Percentiles rank a stretch among this genome's conserved stretches.
Conservation (phyloP, 768 basidiomycete genomes). For the Wakefieldia striispora region DNA sequence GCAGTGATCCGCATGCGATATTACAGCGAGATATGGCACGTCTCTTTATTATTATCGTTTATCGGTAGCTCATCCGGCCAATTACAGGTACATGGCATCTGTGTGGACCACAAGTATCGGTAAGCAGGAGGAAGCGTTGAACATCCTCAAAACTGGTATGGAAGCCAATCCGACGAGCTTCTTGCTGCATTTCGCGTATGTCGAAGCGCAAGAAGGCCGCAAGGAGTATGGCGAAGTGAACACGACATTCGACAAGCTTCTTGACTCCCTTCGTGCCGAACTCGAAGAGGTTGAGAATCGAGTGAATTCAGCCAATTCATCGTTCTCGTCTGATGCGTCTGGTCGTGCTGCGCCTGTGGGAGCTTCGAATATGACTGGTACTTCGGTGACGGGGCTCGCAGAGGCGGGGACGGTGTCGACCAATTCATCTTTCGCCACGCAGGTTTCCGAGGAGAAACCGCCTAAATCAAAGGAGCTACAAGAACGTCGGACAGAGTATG, state of each 20-base stretch:
- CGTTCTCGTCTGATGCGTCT: constrained; percentile 38
- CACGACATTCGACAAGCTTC: constrained; percentile 67
- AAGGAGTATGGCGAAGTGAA: constrained; percentile 71
- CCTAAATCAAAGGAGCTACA: constrained; percentile 53
- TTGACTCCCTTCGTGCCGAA: constrained; percentile 59
- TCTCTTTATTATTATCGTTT: constrained; percentile 8
- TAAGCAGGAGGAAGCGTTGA: constrained; percentile 77
- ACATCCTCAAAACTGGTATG: constrained; percentile 80
- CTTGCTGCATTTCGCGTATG: constrained; percentile 86
- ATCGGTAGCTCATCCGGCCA: constrained; percentile 12
- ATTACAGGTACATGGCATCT: constrained; percentile 88
- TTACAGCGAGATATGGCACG: constrained; percentile 90
- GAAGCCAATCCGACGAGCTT: constrained; percentile 89
- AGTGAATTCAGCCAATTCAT: constrained; percentile 36
- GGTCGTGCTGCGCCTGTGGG: constrained; percentile 26
- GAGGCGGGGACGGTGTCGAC: constrained; percentile 36
- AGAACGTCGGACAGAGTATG: constrained; percentile 63
- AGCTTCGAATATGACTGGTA: constrained; percentile 13
- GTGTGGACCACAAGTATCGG: constrained; percentile 74
- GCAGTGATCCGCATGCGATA: constrained; percentile 91
- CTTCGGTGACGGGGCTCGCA: constrained; percentile 12
- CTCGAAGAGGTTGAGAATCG: constrained; percentile 59
- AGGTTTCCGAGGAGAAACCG: constrained; percentile 52
- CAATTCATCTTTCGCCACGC: constrained; percentile 49
- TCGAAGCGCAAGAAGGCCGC: constrained; percentile 66